These are phyloP conservation scores for Aureobasidium sp. DNA, from an alignment of 2,329 filamentous ascomycete species.

Conservation along the genomic window DNA sequence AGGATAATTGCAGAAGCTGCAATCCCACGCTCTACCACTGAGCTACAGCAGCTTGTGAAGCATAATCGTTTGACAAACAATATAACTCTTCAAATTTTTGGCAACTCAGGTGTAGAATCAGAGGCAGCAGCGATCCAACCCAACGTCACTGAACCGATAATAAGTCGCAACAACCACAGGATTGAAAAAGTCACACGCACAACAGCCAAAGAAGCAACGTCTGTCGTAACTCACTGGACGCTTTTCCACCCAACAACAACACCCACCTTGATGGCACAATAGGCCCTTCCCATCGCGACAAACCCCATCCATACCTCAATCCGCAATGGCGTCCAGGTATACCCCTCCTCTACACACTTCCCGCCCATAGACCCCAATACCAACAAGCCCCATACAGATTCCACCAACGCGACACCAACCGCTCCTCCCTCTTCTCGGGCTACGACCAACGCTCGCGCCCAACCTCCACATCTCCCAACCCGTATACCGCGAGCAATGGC, in stretches of 20 bases:
- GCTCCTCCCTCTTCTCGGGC: conserved; percentile 32
- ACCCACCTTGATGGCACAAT: not conserved
- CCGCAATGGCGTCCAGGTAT: conserved; percentile 16
- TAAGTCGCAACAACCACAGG: not conserved
- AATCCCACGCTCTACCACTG: conserved; percentile 14
- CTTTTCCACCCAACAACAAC: not conserved
- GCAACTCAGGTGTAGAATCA: not conserved
- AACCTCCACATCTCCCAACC: conserved; percentile 24
- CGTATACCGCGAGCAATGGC: conserved; percentile 6
- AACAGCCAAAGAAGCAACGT: not conserved
- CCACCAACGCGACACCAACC: conserved; percentile 29
- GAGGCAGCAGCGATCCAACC: not conserved
- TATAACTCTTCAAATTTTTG: not conserved
- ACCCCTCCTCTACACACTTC: not conserved
- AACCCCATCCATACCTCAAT: not conserved
- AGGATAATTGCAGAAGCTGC: conserved; percentile 9
- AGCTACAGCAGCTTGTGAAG: conserved; percentile 10
- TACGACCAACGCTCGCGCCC: conserved; percentile 28
- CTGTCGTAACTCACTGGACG: too few species aligned
- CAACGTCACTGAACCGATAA: not conserved
- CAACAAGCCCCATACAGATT: conserved; percentile 18
- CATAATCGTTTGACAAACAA: not conserved
- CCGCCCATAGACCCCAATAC: conserved; percentile 16
- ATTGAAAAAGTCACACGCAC: not conserved
- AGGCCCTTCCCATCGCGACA: not conserved